Percentiles rank a stretch among this genome's conserved stretches.
Conservation (phyloP, 805 yeast species). For the Candida xyloterini region DNA sequence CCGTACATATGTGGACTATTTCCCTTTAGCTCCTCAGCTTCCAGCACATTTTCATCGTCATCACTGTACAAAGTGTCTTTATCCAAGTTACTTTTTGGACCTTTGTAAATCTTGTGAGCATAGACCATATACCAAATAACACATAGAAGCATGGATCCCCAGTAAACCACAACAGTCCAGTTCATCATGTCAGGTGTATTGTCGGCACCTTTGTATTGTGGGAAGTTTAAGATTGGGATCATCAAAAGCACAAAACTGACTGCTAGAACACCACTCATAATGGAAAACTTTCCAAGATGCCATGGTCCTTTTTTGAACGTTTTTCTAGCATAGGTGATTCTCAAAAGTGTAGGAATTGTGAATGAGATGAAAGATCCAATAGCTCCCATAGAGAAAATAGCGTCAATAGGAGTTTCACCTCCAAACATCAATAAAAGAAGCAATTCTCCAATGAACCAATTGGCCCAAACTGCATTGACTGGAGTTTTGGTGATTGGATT, state of each 20-base stretch:
- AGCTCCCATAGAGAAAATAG: conserved; percentile 71
- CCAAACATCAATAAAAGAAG: conserved; percentile 58
- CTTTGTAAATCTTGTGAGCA: conserved; percentile 58
- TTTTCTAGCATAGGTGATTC: conserved; percentile 50
- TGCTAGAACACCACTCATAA: conserved; percentile 44
- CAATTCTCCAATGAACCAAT: conserved; percentile 51
- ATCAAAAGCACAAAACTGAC: conserved; percentile 48
- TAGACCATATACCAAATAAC: conserved; percentile 45
- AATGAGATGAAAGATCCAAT: conserved; percentile 65
- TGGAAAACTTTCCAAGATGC: conserved; percentile 51
- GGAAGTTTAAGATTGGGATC: conserved; percentile 61
- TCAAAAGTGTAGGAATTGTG: conserved; percentile 55
- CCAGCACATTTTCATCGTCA: conserved; percentile 22
- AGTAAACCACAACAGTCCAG: conserved; percentile 61
- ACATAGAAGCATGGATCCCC: conserved; percentile 53
- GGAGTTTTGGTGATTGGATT: conserved; percentile 56
- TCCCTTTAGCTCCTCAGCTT: conserved; percentile 16
- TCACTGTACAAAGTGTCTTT: conserved; percentile 32
- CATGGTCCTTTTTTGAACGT: conserved; percentile 63
- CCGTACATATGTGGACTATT: conserved; percentile 11
- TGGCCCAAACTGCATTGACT: conserved; percentile 58
- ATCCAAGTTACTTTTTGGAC: conserved; percentile 55
- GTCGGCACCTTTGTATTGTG: conserved; percentile 40
- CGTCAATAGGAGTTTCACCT: conserved; percentile 61
- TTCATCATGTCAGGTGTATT: conserved; percentile 45